Evolutionary conservation across 257 asterid genomes (phyloP), one percentile per base, ranked within the genome.

Genomic region (Nicotiana undulata): DNA sequence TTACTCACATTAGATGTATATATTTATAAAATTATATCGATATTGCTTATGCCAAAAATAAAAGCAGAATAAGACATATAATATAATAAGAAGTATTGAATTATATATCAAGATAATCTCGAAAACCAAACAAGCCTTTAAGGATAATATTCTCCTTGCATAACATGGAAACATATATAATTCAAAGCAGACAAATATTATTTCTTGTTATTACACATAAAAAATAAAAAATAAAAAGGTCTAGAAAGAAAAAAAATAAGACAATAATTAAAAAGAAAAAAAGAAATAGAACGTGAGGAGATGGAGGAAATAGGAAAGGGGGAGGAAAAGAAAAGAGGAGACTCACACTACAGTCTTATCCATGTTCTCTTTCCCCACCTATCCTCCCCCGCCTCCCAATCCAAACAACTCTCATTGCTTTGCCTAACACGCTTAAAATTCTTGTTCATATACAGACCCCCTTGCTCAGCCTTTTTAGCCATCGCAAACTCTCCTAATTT

Each of bases 261-360:
- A 7, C 40, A 34, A 34, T 34, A 34, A 34, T 34, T 26, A 15
- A 17, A 81, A 77, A 85, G 83, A 84, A 82, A 85, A 82, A 85
- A 81, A 83, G 83, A 83, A 63, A 37, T 20, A 18, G n/a, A 9
- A 34, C 2, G 34, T 81, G 85, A 37, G 55, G 9, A 65, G 74
- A 65, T 49, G 65, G 86, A n/a, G 79, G 84, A 78, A 72, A 63
- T 9, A 78, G 82, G 79, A 79, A 82, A 55, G 49, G 49, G 46
- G 79, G 70, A 32, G 68, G 53, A 77, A 66, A 60, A 80, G 80
- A 75, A 80, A 79, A 82, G 86, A 81, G 44, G 9, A 37, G 88
- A 87, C 83, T 86, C 90, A 83, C 84, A 84, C 56, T 76, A 88
- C 70, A 78, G 59, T 89, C 82, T 82, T 87, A 40, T 58, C 56